Evolutionary conservation across 2,329 filamentous ascomycete species (phyloP).

Genomic region (Mollisia scopiformis): DNA sequence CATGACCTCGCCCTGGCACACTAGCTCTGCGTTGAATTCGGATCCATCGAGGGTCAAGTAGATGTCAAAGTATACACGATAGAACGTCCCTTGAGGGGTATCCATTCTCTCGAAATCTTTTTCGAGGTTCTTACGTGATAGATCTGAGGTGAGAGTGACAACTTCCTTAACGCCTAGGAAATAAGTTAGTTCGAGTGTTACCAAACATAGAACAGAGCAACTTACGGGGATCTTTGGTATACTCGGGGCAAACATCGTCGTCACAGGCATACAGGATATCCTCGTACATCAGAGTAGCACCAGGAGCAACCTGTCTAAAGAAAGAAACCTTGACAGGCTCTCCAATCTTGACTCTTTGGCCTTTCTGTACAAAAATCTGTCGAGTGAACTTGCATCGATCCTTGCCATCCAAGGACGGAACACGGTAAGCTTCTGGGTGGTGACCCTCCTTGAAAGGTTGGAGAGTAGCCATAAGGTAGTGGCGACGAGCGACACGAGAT

Average conservation of each 20-base stretch:
- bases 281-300: slow-evolving; percentile 98
- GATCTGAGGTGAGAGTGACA: slow-evolving; percentile 93
- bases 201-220: slow-evolving; percentile 35
- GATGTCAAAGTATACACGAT: slow-evolving; percentile 78
- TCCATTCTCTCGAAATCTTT: slow-evolving; percentile 99
- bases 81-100: slow-evolving; percentile 95
- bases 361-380: slow-evolving; percentile 98
- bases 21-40: slow-evolving; percentile 96
- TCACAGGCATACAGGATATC: slow-evolving; percentile 97
- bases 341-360: slow-evolving; percentile 97
- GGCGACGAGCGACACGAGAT: slow-evolving; percentile 92
- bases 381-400: slow-evolving; percentile 98
- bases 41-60: slow-evolving; percentile 95
- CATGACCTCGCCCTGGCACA: slow-evolving; percentile 99
- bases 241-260: slow-evolving; percentile 96
- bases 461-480: slow-evolving; percentile 98
- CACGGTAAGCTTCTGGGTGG: slow-evolving; percentile 96
- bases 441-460: slow-evolving; percentile 99
- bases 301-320: slow-evolving; percentile 96
- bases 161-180: slow-evolving; percentile 93
- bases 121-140: slow-evolving; percentile 97
- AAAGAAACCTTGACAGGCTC: slow-evolving; percentile 99
- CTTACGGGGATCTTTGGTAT: slow-evolving; percentile 99
- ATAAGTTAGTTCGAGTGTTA: slow-evolving; percentile 33
- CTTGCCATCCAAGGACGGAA: slow-evolving; percentile 94